These are phyloP conservation scores for Hanseniaspora singularis DNA, from an alignment of 805 yeast species.

Conservation along the genomic window DNA sequence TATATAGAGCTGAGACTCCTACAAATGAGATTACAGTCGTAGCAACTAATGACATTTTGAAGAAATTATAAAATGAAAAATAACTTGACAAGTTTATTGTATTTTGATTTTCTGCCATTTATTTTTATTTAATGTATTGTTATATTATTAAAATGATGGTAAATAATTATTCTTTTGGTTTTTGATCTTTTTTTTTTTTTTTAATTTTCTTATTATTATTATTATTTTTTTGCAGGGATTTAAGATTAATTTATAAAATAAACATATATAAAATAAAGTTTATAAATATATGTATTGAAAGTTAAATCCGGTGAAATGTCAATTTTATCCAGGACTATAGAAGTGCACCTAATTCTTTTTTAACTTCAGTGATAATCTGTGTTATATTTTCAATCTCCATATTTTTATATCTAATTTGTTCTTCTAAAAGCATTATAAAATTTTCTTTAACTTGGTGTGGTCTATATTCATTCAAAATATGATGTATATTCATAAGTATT, in stretches of 20 bases:
- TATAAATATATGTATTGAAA: no score
- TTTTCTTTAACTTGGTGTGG: constrained; percentile 93
- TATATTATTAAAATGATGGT: no score
- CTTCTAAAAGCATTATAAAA: constrained; percentile 58
- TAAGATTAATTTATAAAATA: no score
- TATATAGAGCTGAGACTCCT: constrained; percentile 43
- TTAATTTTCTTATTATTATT: no score
- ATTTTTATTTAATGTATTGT: no score
- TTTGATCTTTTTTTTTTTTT: no score
- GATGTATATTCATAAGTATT: constrained; percentile 80
- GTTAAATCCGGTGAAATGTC: no score
- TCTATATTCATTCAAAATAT: constrained; percentile 78
- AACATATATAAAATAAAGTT: no score
- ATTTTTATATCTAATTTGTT: constrained; percentile 54
- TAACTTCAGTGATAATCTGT: constrained; percentile 33
- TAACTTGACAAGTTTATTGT: constrained; percentile 20
- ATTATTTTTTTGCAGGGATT: no score
- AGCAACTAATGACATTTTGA: constrained; percentile 33
- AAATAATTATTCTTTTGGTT: no score
- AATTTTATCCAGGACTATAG: no score
- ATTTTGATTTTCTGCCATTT: no score
- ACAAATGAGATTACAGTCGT: constrained; percentile 36
- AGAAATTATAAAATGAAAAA: not conserved
- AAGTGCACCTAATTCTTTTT: constrained; percentile 29
- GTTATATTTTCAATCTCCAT: constrained; percentile 39